Base-by-base conservation (phyloP, 208 protist genomes). In the Kentomonas sorsogonicus region DNA sequence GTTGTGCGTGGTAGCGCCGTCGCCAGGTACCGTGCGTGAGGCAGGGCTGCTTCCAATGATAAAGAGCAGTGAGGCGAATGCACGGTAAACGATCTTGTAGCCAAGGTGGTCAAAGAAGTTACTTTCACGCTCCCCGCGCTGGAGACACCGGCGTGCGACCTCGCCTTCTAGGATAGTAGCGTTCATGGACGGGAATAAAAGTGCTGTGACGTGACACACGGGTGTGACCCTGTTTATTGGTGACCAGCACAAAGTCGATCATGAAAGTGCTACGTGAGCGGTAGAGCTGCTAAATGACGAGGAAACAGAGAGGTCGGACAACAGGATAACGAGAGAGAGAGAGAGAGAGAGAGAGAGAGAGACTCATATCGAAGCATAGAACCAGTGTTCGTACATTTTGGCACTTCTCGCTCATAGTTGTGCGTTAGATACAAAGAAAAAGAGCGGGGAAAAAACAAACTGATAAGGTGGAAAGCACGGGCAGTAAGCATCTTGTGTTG, bases 221-320 rank as follows among this genome's bases (percentile, higher is more conserved):
- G 1, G 97, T 99, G 68, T 99, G 92, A 0, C 96, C 97, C 41
- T 98, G 94, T 63, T 97, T 98, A 61, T 99, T 99, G 1, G 98
- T 94, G 2, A 99, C 60, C 38, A 99, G 61, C 29, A 99, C 67
- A 75, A 98, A 98, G 57, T 96, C 83, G 36, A 99, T 98, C 13
- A 64, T 55, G 72, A 83, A 83, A 22, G 23, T 13, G 2, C 26
- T 18, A 15, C 5, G 27, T 27, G 18, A 18, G 5, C 36, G 48
- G 44, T n/a, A n/a, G n/a, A n/a, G n/a, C n/a, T n/a, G n/a, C n/a
- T n/a, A n/a, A n/a, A n/a, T n/a, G n/a, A n/a, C n/a, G n/a, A n/a
- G n/a, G n/a, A n/a, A n/a, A n/a, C n/a, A n/a, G n/a, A n/a, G n/a
- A n/a, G n/a, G n/a, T n/a, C n/a, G n/a, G n/a, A n/a, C n/a, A n/a